Conservation (phyloP, 2,329 filamentous ascomycete species). For the Colletotrichum phormii region DNA sequence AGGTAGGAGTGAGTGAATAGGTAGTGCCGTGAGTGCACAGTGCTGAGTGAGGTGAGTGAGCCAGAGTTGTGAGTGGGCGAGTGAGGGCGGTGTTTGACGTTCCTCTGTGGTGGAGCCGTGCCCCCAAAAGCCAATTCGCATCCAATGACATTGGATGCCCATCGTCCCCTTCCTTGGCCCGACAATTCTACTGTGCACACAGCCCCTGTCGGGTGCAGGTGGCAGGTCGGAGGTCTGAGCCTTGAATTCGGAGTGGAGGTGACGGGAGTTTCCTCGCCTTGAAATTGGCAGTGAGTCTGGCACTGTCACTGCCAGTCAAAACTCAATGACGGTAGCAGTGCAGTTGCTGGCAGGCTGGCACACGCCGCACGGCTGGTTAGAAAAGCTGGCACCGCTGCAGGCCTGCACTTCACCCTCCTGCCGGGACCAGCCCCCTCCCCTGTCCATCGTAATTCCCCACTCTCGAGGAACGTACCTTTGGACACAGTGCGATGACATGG, state of each 20-base stretch:
- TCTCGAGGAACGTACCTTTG: not conserved
- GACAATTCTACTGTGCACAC: not conserved
- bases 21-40: no score
- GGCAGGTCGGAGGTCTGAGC: constrained; percentile 1
- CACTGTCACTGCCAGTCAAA: constrained; percentile 1
- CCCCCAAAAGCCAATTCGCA: not conserved
- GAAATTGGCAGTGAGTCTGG: not conserved
- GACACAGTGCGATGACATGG: not conserved
- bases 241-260: no score
- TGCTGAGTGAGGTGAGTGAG: not conserved
- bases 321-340: not conserved
- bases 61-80: not conserved
- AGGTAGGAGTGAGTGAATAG: not conserved
- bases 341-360: no score
- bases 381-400: no score
- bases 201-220: not conserved
- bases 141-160: not conserved
- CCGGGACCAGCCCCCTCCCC: not conserved
- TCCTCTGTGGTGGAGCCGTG: not conserved
- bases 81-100: not conserved
- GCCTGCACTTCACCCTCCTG: not conserved
- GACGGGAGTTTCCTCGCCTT: not conserved
- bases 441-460: not conserved
- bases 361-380: no score
- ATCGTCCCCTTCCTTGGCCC: not conserved